phyloP scores from a whole-genome alignment of 768 basidiomycete genomes.

The Russula virescens region DNA sequence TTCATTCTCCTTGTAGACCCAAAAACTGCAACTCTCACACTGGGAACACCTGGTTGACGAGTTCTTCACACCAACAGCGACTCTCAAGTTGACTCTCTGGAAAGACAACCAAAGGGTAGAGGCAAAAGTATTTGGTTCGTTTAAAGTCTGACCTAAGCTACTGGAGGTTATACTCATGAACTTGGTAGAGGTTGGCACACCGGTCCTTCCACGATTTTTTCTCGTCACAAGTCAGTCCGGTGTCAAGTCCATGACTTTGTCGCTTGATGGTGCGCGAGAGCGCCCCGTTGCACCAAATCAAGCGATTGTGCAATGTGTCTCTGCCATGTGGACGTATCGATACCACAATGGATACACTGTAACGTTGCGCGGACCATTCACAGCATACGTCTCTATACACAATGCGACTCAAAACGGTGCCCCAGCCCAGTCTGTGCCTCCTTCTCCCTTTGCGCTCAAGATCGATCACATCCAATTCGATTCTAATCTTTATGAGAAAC shows the following conservation, averaged over 20 bases:
- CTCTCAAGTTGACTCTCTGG: conserved; percentile 82
- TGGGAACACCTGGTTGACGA: conserved; percentile 63
- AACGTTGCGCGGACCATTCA: conserved; percentile 67
- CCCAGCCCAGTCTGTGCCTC: conserved; percentile 18
- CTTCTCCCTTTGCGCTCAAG: conserved; percentile 39
- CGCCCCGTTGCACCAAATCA: conserved; percentile 43
- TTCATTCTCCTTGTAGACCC: neutral
- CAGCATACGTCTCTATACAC: conserved; percentile 50
- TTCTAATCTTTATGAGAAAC: conserved; percentile 68
- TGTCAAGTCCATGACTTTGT: conserved; percentile 77
- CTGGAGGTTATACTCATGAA: neutral
- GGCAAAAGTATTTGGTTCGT: conserved; percentile 79
- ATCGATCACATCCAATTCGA: conserved; percentile 74
- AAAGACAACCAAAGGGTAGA: conserved; percentile 74
- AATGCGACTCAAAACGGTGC: conserved; percentile 16
- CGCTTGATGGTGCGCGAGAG: conserved; percentile 73
- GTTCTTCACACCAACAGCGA: conserved; percentile 64
- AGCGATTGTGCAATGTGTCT: conserved; percentile 60
- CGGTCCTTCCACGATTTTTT: conserved; percentile 79
- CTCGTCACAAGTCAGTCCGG: conserved; percentile 80
- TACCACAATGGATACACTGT: conserved; percentile 78
- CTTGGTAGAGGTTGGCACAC: conserved; percentile 65
- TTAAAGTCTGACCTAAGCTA: neutral
- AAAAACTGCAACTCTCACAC: conserved; percentile 61
- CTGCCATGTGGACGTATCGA: conserved; percentile 76